Evolutionary conservation across 2,329 filamentous ascomycete genomes (phyloP), one percentile per base, ranked within the genome.

Genomic region (Trichoderma afroharzianum): DNA sequence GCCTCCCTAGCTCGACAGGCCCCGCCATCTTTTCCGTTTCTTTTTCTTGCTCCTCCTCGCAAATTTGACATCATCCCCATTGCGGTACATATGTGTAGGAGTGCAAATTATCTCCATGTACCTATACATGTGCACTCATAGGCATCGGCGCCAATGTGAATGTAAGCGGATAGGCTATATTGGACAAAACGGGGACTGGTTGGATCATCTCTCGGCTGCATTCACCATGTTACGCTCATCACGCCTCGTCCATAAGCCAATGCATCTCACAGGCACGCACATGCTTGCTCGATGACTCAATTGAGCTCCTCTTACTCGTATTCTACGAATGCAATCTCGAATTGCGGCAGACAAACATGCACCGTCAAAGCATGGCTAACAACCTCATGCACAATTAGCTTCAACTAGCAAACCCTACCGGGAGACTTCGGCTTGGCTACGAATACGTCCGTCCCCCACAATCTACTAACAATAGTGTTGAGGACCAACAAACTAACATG

Each of bases 381-480:
- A 69, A n/a, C 57, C 39, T 62, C 57, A 18, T 61, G n/a, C 57
- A 14, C 32, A 18, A 24, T 62, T 69, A 62, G 39, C 55, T 33
- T 63, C 63, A 36, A 53, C 55, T 59, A 66, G 50, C 64, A 67
- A 66, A 21, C 62, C 58, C 69, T 59, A 67, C 62, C 69, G 69
- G 69, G 33, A 71, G 63, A 62, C 63, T 62, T 67, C 62, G 69
- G 69, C 62, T 50, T 59, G 50, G 32, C 47, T 57, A 32, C 30
- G 43, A 62, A 39, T 39, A 21, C 64, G 24, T 55, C 62, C 64
- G 24, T 55, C 62, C 69, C 69, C 62, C 69, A 63, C 69, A 71
- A 66, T 71, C 62, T 57, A 67, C 62, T 61, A 71, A 71, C 69
- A 71, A 26, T 69, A 62, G 67, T 43, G 67, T 32, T 33, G 26